Evolutionary conservation across 129 eudicot genomes (phyloP).

Genomic region (Gnaphalium uliginosum): DNA sequence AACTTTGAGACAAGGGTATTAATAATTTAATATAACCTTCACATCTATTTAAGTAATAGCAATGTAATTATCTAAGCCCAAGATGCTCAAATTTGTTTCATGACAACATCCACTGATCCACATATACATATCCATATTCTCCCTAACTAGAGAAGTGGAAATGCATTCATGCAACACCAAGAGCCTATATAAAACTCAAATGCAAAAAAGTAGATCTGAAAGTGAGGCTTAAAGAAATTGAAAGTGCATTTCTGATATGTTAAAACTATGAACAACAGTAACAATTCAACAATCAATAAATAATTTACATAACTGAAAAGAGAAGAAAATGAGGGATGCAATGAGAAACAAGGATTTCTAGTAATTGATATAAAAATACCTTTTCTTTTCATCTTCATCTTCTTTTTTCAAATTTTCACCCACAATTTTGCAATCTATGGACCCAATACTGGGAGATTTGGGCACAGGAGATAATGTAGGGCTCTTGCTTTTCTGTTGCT

Average conservation of each 20-base stretch:
- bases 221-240: too few relatives aligned
- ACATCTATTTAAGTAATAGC: neutral
- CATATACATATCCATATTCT: neutral
- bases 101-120: neutral
- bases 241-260: neutral
- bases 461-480: constrained; percentile 51
- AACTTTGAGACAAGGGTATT: neutral
- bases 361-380: constrained; percentile 61
- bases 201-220: neutral
- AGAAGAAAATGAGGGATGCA: neutral
- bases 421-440: constrained; percentile 61
- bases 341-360: neutral
- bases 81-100: neutral
- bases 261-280: neutral
- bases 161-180: neutral
- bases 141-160: neutral
- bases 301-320: neutral
- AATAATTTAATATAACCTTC: neutral
- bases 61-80: neutral
- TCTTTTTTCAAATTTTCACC: constrained; percentile 67
- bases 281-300: constrained; percentile 2
- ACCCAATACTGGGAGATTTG: constrained; percentile 61
- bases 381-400: constrained; percentile 86
- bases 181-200: neutral
- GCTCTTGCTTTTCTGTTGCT: constrained; percentile 64